Conservation (phyloP, 495 filamentous ascomycete species). For the Oidiodendron maius region DNA sequence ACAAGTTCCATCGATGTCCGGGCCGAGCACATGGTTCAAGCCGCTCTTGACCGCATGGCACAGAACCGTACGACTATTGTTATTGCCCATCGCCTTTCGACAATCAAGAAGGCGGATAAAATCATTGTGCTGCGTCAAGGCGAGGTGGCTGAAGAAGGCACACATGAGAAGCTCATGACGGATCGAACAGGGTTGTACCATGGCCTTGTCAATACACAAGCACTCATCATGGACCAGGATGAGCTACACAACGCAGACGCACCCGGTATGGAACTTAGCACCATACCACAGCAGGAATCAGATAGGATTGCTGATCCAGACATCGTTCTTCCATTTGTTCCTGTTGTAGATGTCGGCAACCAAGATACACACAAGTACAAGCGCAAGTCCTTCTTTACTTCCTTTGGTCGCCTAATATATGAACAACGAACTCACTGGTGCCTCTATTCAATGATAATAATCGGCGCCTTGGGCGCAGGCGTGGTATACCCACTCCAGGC, state of each 20-base stretch:
- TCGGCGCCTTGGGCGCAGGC: background rate
- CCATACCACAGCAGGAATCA: background rate
- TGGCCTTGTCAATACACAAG: constrained; percentile 43
- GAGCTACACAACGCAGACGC: constrained; percentile 1
- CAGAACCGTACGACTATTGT: constrained; percentile 54
- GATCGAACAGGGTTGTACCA: constrained; percentile 40
- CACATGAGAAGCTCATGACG: constrained; percentile 40
- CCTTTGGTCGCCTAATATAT: constrained; percentile 4
- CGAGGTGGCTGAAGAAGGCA: constrained; percentile 49
- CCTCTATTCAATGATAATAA: background rate
- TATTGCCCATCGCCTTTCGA: constrained; percentile 52
- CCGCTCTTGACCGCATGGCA: constrained; percentile 55
- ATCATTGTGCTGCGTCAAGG: constrained; percentile 56
- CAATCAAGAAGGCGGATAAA: constrained; percentile 50
- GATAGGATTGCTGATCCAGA: background rate
- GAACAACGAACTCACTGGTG: constrained; percentile 6
- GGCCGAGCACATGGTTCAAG: constrained; percentile 62
- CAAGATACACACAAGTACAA: background rate
- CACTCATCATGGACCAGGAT: constrained; percentile 29
- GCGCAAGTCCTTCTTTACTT: constrained; percentile 2
- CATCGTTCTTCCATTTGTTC: background rate
- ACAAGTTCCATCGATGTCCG: constrained; percentile 67
- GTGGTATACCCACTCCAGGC: constrained; percentile 10
- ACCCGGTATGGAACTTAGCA: constrained; percentile 7
- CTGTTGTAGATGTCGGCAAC: background rate